phyloP scores from a whole-genome alignment of 1,284 basidiomycete genomes.

The Cryptococcus sp. region DNA sequence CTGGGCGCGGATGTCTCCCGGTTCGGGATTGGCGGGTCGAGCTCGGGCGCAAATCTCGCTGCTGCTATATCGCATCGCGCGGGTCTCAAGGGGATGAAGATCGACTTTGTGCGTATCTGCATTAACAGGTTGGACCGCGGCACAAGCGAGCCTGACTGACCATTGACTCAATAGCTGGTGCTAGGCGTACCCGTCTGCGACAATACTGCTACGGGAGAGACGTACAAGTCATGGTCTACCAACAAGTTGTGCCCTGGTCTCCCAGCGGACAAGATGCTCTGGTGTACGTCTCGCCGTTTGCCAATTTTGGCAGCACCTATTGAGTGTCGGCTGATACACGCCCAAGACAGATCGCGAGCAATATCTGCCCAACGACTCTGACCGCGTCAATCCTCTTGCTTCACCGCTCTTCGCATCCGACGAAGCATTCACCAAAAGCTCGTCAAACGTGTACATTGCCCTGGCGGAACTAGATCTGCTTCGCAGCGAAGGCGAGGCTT shows the following conservation, averaged over 20 bases:
- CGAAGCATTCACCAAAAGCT: slow-evolving; percentile 56
- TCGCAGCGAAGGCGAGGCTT: slow-evolving; percentile 66
- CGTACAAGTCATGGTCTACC: slow-evolving; percentile 60
- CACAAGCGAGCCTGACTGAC: background rate
- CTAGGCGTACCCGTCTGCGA: slow-evolving; percentile 59
- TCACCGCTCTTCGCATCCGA: slow-evolving; percentile 69
- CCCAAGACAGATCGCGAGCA: slow-evolving; percentile 43
- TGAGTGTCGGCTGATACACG: slow-evolving; percentile 15
- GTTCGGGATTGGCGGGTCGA: slow-evolving; percentile 65
- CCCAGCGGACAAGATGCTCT: slow-evolving; percentile 65
- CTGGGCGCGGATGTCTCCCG: slow-evolving; percentile 56
- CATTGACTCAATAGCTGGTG: slow-evolving; percentile 10
- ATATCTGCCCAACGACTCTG: slow-evolving; percentile 65
- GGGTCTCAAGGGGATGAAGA: slow-evolving; percentile 57
- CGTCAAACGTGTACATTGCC: slow-evolving; percentile 65
- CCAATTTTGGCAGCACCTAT: background rate
- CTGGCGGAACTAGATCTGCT: slow-evolving; percentile 69
- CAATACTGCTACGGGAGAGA: slow-evolving; percentile 61
- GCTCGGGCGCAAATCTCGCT: slow-evolving; percentile 68
- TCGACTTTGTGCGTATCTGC: slow-evolving; percentile 42
- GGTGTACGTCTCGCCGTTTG: slow-evolving; percentile 59
- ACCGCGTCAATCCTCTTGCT: slow-evolving; percentile 66
- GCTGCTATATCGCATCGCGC: slow-evolving; percentile 68
- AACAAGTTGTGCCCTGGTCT: slow-evolving; percentile 65
- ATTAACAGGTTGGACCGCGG: background rate